A percentile compares a stretch with the other conserved stretches of the same genome.
These are phyloP conservation scores for Rhodofomes roseus DNA, from an alignment of 1,284 basidiomycete genomes.

Conservation along the genomic window DNA sequence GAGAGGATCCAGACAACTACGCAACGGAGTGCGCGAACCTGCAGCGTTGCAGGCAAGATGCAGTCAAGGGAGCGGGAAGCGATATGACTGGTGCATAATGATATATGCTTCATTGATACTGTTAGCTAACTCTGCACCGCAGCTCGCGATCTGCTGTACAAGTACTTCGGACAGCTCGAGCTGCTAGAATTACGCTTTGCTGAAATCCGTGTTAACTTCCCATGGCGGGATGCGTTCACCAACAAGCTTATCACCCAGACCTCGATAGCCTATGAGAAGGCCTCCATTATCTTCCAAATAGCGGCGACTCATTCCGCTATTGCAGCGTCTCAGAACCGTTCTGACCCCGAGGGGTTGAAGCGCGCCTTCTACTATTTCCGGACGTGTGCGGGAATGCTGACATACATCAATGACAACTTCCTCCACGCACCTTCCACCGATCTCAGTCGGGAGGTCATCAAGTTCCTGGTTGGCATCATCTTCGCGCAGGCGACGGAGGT, in stretches of 20 bases:
- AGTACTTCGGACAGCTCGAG: constrained; percentile 99
- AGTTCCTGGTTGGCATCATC: constrained; percentile 84
- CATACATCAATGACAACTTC: constrained; percentile 99
- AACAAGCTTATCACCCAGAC: constrained; percentile 91
- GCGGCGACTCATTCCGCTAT: constrained; percentile 91
- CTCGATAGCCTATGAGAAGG: constrained; percentile 97
- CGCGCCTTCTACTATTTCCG: constrained; percentile 91
- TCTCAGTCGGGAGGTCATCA: constrained; percentile 91
- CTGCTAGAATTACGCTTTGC: constrained; percentile 95
- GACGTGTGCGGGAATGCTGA: constrained; percentile 95
- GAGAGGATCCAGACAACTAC: constrained; percentile 89
- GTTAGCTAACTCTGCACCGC: not conserved
- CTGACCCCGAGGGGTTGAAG: constrained; percentile 93
- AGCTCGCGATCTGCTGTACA: constrained; percentile 94
- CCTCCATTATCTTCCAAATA: constrained; percentile 96
- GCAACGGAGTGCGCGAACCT: constrained; percentile 79
- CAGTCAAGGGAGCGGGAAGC: constrained; percentile 91
- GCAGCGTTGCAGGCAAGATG: constrained; percentile 91
- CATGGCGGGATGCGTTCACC: constrained; percentile 97
- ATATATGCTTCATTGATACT: not conserved
- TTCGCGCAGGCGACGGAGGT: constrained; percentile 95
- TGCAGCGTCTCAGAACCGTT: constrained; percentile 77
- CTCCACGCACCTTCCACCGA: constrained; percentile 98
- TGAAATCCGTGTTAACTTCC: constrained; percentile 93
- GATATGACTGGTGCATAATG: constrained; percentile 75